A percentile compares a stretch with the other conserved stretches of the same genome.
phyloP scores from a whole-genome alignment of 73 alveolate species.

The Breviolum minutum region DNA sequence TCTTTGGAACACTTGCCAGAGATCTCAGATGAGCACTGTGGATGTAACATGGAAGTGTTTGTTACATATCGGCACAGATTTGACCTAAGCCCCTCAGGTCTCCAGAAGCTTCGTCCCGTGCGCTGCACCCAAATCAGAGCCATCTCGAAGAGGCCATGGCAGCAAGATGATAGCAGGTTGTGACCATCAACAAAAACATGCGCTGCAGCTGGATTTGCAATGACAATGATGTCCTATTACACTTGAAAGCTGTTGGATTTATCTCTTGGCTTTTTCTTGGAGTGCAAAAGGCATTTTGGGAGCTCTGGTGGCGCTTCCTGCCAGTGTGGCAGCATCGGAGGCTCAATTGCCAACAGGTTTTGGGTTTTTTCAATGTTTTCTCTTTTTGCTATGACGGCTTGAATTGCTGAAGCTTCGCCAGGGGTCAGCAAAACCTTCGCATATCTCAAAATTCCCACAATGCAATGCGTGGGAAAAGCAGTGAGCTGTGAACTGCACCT shows the following conservation, averaged over 20 bases:
- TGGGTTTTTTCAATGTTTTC: no score
- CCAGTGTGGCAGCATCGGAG: background rate
- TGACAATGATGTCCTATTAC: background rate
- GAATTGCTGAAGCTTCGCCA: no score
- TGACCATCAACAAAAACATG: background rate
- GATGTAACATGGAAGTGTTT: background rate
- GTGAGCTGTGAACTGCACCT: no score
- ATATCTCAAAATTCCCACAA: no score
- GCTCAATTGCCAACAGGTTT: background rate
- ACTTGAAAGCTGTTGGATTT: background rate
- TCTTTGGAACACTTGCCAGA: background rate
- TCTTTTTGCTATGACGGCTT: no score
- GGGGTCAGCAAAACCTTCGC: no score
- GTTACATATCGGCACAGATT: background rate
- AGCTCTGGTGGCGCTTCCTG: slow-evolving; percentile 15
- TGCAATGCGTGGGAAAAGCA: no score
- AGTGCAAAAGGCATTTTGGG: background rate
- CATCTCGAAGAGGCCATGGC: no score
- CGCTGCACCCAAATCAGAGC: no score
- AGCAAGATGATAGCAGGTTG: background rate
- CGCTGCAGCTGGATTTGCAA: background rate
- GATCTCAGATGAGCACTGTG: background rate
- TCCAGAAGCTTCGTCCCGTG: no score
- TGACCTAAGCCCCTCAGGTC: background rate
- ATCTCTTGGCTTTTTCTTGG: background rate